These are phyloP conservation scores for Candida gigantensis DNA, from an alignment of 1,139 yeast species.

Conservation along the genomic window DNA sequence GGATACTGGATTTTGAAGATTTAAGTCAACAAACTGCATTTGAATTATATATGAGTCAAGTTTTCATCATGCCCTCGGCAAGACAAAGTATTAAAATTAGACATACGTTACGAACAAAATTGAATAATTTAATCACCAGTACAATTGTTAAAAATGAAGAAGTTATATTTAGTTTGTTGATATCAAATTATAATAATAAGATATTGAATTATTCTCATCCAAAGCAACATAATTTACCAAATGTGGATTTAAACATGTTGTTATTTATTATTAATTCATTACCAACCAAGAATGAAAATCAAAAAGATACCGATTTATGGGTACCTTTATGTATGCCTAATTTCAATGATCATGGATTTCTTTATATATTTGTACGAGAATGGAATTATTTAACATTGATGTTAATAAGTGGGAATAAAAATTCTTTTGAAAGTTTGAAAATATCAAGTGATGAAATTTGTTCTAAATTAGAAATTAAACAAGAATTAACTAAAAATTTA, in stretches of 20 bases:
- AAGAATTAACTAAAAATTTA: conserved; percentile 39
- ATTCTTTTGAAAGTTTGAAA: conserved; percentile 76
- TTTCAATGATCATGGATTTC: conserved; percentile 84
- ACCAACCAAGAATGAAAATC: conserved; percentile 16
- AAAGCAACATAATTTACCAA: conserved; percentile 31
- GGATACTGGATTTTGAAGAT: conserved; percentile 13
- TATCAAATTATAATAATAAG: conserved; percentile 21
- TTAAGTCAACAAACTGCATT: conserved; percentile 16
- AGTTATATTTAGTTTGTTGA: conserved; percentile 35
- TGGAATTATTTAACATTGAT: conserved; percentile 60
- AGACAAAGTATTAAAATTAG: conserved; percentile 35
- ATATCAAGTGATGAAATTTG: conserved; percentile 57
- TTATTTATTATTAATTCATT: conserved; percentile 30
- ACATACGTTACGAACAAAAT: conserved; percentile 34
- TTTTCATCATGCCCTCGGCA: conserved; percentile 29
- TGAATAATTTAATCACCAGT: conserved; percentile 20
- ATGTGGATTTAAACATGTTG: conserved; percentile 34
- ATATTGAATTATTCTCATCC: conserved; percentile 38
- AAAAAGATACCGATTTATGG: conserved; percentile 75
- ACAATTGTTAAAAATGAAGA: conserved; percentile 24
- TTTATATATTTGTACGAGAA: conserved; percentile 75
- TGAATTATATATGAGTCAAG: conserved; percentile 29
- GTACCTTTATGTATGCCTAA: conserved; percentile 90
- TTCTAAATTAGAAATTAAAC: conserved; percentile 34
- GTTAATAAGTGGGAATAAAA: conserved; percentile 79